phyloP scores from a whole-genome alignment of 2,329 filamentous ascomycete species.

The Huntiella bhutanensis region DNA sequence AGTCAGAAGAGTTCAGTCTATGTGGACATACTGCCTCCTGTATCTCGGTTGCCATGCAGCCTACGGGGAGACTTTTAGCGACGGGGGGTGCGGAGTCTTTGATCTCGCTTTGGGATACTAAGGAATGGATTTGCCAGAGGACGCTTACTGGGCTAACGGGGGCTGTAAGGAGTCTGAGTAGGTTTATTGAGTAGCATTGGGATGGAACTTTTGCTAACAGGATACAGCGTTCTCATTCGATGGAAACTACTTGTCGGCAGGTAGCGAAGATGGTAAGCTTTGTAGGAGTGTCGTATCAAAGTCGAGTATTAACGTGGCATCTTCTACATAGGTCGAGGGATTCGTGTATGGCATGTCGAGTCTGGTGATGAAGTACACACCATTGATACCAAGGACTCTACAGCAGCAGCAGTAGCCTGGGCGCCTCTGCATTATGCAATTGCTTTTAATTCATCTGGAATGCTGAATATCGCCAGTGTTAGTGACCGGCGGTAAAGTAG shows the following conservation, averaged over 20 bases:
- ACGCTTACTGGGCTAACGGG: slow-evolving; percentile 51
- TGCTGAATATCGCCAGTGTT: slow-evolving; percentile 40
- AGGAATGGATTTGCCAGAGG: slow-evolving; percentile 56
- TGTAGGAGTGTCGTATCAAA: neutral
- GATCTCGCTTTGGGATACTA: slow-evolving; percentile 60
- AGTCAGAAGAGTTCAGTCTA: slow-evolving; percentile 34
- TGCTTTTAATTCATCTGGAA: slow-evolving; percentile 52
- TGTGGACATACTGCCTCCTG: slow-evolving; percentile 58
- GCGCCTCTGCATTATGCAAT: slow-evolving; percentile 56
- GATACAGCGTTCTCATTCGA: slow-evolving; percentile 56
- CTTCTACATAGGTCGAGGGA: slow-evolving; percentile 20
- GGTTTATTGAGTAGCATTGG: slow-evolving; percentile 14
- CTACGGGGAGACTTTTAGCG: slow-evolving; percentile 51
- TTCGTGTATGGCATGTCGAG: slow-evolving; percentile 52
- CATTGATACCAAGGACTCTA: slow-evolving; percentile 44
- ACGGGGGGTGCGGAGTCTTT: slow-evolving; percentile 59
- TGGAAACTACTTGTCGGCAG: slow-evolving; percentile 54
- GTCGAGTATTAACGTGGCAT: neutral
- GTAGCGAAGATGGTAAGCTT: slow-evolving; percentile 47
- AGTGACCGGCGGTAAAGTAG: slow-evolving; percentile 2
- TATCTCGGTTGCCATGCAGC: slow-evolving; percentile 48
- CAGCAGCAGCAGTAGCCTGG: slow-evolving; percentile 51
- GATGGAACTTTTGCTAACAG: neutral
- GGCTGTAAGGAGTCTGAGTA: slow-evolving; percentile 49
- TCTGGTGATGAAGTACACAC: slow-evolving; percentile 55